Evolutionary conservation across 805 yeast species (phyloP).

Genomic region (Cyberlindnera misumaiensis): DNA sequence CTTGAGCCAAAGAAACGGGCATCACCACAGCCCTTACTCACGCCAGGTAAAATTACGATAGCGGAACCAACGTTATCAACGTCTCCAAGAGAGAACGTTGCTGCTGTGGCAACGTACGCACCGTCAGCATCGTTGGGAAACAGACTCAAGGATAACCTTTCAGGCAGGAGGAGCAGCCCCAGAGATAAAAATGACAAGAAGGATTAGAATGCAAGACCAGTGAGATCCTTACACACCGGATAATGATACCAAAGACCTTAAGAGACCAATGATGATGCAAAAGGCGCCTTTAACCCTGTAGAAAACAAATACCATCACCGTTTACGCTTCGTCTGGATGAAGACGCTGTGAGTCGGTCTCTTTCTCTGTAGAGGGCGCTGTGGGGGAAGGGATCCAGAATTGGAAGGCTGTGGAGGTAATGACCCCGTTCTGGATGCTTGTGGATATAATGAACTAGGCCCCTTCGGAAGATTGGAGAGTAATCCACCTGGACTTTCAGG

Average conservation of each 20-base stretch:
- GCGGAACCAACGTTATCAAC: conserved; percentile 7
- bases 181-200: conserved; percentile 1
- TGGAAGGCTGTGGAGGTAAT: conserved; percentile 9
- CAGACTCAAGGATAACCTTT: conserved; percentile 11
- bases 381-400: conserved; percentile 13
- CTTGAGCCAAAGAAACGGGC: conserved; percentile 10
- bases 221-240: too few species aligned
- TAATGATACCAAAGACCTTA: too few species aligned
- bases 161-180: not conserved
- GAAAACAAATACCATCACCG: not conserved
- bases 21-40: conserved; percentile 6
- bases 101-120: not conserved
- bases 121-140: conserved; percentile 4
- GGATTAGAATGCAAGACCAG: conserved; percentile 4
- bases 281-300: too few species aligned
- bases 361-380: conserved; percentile 3
- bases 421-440: conserved; percentile 14
- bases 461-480: not conserved
- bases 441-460: conserved; percentile 1
- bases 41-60: not conserved
- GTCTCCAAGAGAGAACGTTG: conserved; percentile 7
- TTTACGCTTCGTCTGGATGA: conserved; percentile 7
- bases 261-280: not conserved
- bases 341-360: conserved; percentile 9
- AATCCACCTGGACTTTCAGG: not conserved